These are phyloP conservation scores for Penicillium polonicum DNA, from an alignment of 2,329 filamentous ascomycete species.

Conservation along the genomic window DNA sequence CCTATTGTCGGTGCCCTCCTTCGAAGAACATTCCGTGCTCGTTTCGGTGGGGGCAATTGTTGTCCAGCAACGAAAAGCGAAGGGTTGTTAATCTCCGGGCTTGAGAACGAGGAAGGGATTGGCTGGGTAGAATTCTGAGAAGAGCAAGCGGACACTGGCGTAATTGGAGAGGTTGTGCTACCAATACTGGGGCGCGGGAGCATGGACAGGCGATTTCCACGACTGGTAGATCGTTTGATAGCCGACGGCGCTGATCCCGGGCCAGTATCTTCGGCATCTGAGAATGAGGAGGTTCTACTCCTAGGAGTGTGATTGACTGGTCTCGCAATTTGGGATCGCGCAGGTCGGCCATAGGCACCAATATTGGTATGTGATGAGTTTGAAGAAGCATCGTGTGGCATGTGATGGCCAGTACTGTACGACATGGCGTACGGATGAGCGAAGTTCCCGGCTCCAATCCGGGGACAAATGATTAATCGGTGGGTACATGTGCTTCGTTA, in stretches of 20 bases:
- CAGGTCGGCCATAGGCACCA: constrained; percentile 18
- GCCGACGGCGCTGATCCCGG: constrained; percentile 20
- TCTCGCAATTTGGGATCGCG: constrained; percentile 30
- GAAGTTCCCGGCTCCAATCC: constrained; percentile 28
- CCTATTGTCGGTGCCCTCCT: constrained; percentile 45
- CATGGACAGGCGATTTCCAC: constrained; percentile 29
- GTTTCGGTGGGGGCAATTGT: constrained; percentile 23
- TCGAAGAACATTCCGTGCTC: constrained; percentile 42
- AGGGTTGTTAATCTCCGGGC: constrained; percentile 16
- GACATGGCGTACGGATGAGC: constrained; percentile 37
- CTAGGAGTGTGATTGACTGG: constrained; percentile 21
- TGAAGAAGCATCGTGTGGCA: constrained; percentile 30
- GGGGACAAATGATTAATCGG: constrained; percentile 26
- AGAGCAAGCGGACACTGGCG: constrained; percentile 16
- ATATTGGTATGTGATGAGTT: constrained; percentile 23
- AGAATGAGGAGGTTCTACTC: constrained; percentile 30
- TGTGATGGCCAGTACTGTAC: constrained; percentile 34
- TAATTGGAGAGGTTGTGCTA: constrained; percentile 18
- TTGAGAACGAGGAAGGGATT: constrained; percentile 14
- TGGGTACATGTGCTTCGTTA: constrained; percentile 22
- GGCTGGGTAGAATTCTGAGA: constrained; percentile 12
- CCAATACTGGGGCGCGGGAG: constrained; percentile 31
- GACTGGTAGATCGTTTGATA: constrained; percentile 23
- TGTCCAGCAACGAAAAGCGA: constrained; percentile 15
- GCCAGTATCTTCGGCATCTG: constrained; percentile 27